Evolutionary conservation across 805 yeast species (phyloP).

Genomic region (Ogataea paraovalis): DNA sequence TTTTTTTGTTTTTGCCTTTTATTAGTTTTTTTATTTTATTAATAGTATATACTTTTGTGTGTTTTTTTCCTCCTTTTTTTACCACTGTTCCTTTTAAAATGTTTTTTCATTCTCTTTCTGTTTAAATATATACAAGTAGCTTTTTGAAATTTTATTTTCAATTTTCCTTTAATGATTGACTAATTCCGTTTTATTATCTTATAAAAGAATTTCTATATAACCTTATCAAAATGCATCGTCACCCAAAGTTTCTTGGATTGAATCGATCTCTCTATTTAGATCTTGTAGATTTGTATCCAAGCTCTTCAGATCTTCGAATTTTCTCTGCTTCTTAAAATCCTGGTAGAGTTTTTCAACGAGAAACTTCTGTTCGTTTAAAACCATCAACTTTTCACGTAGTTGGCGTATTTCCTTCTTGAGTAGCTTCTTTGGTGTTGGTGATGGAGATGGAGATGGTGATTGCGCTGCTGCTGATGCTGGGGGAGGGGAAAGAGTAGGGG

Average conservation of each 20-base stretch:
- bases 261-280: slow-evolving; percentile 43
- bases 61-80: not conserved
- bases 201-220: too few relatives aligned
- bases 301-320: slow-evolving; percentile 70
- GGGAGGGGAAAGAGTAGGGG: too few relatives aligned
- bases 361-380: slow-evolving; percentile 77
- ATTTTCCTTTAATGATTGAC: not conserved
- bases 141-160: not conserved
- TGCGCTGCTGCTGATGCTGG: too few relatives aligned
- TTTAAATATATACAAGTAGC: not conserved
- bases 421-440: slow-evolving; percentile 25
- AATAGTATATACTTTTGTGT: not conserved
- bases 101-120: not conserved
- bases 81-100: not conserved
- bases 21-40: not conserved
- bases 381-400: slow-evolving; percentile 74
- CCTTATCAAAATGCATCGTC: slow-evolving; percentile 34
- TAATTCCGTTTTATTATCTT: not conserved
- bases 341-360: slow-evolving; percentile 63
- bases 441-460: not conserved
- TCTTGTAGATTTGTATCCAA: slow-evolving; percentile 58
- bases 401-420: slow-evolving; percentile 54
- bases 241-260: slow-evolving; percentile 51
- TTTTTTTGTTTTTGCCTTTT: not conserved
- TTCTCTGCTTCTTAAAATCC: slow-evolving; percentile 59